Base-by-base conservation (phyloP, 2,329 filamentous ascomycete species). In the Ophiostoma perfectum region DNA sequence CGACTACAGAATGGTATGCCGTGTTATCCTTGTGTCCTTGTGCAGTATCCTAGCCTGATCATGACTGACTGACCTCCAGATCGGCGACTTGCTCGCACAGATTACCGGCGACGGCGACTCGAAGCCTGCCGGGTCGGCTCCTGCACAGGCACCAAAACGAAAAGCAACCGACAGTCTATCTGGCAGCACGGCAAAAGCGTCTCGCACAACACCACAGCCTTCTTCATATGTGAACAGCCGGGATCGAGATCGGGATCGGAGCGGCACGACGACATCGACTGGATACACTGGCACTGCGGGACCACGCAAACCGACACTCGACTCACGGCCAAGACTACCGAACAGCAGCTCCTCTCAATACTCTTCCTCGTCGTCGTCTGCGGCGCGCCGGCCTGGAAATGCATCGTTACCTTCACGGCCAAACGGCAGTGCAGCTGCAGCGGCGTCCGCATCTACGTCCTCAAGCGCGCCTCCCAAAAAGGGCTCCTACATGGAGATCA, bases 401-500 rank as follows among this genome's bases (percentile, higher is more conserved):
- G 16, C 58, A 62, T 14, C 58, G 16, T 39, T 42, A 7, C 39
- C 60, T 11, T 42, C 58, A 41, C 27, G 27, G 27, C 27, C 27
- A 27, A 27, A 27, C 27, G 27, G 27, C 27, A 27, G 27, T 27
- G 16, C 58, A 62, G 14, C 60, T 9, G 7, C 5, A 18, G 9
- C 60, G 18, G 6, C 38, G 38, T 39, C 16, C 9, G 60, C 39
- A 42, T 5, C 60, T n/a, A 6, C 55, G 8, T 60, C 55, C 39
- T n/a, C 64, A 0, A 5, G 55, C 79, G 78, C 69, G 76, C 80
- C 2, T 1, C 88, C 87, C 1, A 92, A 92, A 77, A 91, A 90
- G 74, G 88, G 89, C 1, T 90, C 88, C 0, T 93, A 87, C 76
- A 86, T 88, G 49, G 90, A 92, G 74, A 89, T 92, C 70, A 83